Evolutionary conservation across 148 eudicot species (phyloP).

Genomic region (Bassia scoparia): DNA sequence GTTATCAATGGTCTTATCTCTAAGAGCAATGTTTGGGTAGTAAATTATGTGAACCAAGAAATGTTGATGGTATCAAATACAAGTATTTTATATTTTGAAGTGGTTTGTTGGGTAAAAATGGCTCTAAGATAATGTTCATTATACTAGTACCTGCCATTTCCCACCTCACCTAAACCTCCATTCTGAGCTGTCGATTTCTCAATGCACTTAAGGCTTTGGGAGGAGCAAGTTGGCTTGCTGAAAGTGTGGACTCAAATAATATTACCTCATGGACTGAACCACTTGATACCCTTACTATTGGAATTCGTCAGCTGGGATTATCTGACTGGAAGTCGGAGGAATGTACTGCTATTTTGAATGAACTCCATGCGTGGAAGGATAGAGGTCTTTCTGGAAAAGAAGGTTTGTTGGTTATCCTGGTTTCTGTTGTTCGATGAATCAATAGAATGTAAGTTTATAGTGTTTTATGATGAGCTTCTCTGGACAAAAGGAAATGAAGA

Average conservation of each 20-base stretch:
- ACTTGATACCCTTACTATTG: slow-evolving; percentile 52
- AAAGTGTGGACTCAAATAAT: slow-evolving; percentile 45
- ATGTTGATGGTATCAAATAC: not conserved
- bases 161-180: not conserved
- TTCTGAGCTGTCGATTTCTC: slow-evolving; percentile 52
- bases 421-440: not conserved
- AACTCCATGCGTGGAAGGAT: slow-evolving; percentile 75
- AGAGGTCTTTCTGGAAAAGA: slow-evolving; percentile 67
- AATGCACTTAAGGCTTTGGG: slow-evolving; percentile 79
- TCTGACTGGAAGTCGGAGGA: slow-evolving; percentile 86
- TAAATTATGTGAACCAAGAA: not conserved
- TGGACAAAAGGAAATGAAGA: slow-evolving; percentile 68
- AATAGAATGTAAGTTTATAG: not conserved
- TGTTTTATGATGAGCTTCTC: slow-evolving; percentile 13
- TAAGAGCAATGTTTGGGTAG: not conserved
- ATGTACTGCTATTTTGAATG: slow-evolving; percentile 66
- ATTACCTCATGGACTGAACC: slow-evolving; percentile 68
- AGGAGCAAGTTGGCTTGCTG: slow-evolving; percentile 72
- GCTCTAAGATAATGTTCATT: not conserved
- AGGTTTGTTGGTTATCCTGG: slow-evolving; percentile 39
- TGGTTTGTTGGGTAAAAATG: not conserved
- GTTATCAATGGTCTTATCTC: not conserved
- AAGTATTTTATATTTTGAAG: not conserved
- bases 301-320: slow-evolving; percentile 73
- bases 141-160: not conserved